Conservation (phyloP, 805 yeast species). For the Clavispora fructus region DNA sequence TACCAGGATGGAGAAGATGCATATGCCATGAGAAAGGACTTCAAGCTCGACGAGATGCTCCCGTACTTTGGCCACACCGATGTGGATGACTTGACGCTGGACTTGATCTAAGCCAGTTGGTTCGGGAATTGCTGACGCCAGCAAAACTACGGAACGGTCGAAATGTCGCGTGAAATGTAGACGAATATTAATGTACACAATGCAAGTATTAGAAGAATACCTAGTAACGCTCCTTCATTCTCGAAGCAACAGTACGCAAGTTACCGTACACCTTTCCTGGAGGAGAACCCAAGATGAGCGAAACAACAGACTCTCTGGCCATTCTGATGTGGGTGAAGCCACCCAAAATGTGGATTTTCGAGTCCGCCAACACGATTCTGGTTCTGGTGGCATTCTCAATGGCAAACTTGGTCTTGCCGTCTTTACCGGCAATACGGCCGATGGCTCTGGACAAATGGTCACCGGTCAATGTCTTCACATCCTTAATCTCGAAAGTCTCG, state of each 20-base stretch:
- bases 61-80: constrained; percentile 50
- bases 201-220: not conserved
- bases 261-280: constrained; percentile 98
- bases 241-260: constrained; percentile 91
- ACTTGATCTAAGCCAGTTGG: constrained; percentile 17
- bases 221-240: constrained; percentile 92
- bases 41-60: constrained; percentile 54
- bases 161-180: not conserved
- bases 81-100: constrained; percentile 43
- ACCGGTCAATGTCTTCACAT: constrained; percentile 90
- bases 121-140: not conserved
- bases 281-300: constrained; percentile 93
- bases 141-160: too few species aligned
- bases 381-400: constrained; percentile 98
- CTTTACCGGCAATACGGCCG: constrained; percentile 99
- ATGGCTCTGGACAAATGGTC: constrained; percentile 98
- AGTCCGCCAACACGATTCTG: constrained; percentile 94
- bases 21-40: constrained; percentile 79
- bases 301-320: constrained; percentile 97
- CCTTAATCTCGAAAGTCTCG: constrained; percentile 95
- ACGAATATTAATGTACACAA: constrained; percentile 1
- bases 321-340: constrained; percentile 95
- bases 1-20: constrained; percentile 98
- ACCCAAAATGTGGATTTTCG: constrained; percentile 93
- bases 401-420: constrained; percentile 97